Conservation (phyloP, 108 stramenopile species). For the Schizochytrium sp. region DNA sequence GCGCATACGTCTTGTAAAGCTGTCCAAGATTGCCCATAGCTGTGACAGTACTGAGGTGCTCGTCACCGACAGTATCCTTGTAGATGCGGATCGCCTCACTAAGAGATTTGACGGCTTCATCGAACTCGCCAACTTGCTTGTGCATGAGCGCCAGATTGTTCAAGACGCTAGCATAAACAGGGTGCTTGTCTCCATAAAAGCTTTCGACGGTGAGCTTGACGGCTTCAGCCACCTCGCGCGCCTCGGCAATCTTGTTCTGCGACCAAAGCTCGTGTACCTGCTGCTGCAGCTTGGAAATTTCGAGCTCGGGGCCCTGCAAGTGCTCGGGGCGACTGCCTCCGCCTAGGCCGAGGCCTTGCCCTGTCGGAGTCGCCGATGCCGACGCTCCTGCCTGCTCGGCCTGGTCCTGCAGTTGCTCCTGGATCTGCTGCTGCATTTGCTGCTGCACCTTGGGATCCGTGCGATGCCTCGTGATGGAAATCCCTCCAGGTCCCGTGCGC, state of each 20-base stretch:
- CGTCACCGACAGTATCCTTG: background rate
- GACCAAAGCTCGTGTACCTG: slow-evolving; percentile 4
- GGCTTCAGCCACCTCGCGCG: background rate
- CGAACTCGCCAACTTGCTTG: background rate
- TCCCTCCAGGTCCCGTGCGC: background rate
- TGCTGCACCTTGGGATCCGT: background rate
- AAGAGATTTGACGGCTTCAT: background rate
- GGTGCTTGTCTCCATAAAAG: background rate
- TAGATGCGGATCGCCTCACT: background rate
- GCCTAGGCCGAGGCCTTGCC: background rate
- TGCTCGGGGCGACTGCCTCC: background rate
- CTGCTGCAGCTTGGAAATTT: background rate
- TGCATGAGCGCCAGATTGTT: slow-evolving; percentile 22
- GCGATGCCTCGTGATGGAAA: background rate
- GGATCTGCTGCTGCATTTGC: background rate
- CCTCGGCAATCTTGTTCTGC: background rate
- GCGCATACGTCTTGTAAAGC: background rate
- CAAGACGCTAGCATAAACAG: slow-evolving; percentile 20
- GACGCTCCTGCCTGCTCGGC: background rate
- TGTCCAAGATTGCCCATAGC: background rate
- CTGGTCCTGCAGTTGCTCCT: background rate
- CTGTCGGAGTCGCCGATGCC: background rate
- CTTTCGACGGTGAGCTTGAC: background rate
- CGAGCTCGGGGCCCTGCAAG: background rate
- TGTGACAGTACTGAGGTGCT: background rate